phyloP scores from a whole-genome alignment of 192 early-diverging fungal genomes.

The Coemansia sp. region DNA sequence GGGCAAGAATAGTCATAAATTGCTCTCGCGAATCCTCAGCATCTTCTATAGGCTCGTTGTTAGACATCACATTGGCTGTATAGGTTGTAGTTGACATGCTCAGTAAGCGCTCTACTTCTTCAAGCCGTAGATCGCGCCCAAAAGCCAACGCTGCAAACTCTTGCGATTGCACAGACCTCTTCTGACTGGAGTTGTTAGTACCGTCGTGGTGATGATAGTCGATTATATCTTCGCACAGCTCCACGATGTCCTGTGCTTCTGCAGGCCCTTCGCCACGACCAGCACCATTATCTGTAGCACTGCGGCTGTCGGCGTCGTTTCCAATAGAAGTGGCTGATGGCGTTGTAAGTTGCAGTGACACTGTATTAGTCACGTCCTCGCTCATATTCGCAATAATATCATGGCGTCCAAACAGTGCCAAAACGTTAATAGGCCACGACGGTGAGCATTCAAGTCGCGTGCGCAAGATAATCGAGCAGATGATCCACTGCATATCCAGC shows the following conservation, averaged over 20 bases:
- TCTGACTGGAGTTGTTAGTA: background rate
- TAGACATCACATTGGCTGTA: slow-evolving; percentile 2
- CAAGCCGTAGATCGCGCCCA: slow-evolving; percentile 37
- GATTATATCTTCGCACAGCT: slow-evolving; percentile 22
- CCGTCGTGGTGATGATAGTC: slow-evolving; percentile 1
- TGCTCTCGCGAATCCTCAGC: slow-evolving; percentile 12
- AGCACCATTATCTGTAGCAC: background rate
- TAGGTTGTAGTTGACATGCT: background rate
- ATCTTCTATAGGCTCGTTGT: slow-evolving; percentile 6
- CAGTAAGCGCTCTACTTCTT: slow-evolving; percentile 35
- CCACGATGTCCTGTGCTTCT: slow-evolving; percentile 14
- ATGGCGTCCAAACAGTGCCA: slow-evolving; percentile 35
- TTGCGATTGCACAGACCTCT: slow-evolving; percentile 8
- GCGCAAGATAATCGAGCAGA: slow-evolving; percentile 10
- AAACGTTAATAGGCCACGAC: slow-evolving; percentile 28
- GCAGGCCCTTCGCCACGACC: background rate
- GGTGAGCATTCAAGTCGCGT: slow-evolving; percentile 12
- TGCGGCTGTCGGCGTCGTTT: background rate
- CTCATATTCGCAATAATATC: slow-evolving; percentile 34
- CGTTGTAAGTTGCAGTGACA: background rate
- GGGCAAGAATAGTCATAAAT: slow-evolving; percentile 24
- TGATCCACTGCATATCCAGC: slow-evolving; percentile 35
- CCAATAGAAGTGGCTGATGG: background rate
- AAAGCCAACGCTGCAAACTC: slow-evolving; percentile 27
- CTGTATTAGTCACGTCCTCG: background rate